Evolutionary conservation across 2,329 filamentous ascomycete genomes (phyloP).

Genomic region (Phyllachora maydis): DNA sequence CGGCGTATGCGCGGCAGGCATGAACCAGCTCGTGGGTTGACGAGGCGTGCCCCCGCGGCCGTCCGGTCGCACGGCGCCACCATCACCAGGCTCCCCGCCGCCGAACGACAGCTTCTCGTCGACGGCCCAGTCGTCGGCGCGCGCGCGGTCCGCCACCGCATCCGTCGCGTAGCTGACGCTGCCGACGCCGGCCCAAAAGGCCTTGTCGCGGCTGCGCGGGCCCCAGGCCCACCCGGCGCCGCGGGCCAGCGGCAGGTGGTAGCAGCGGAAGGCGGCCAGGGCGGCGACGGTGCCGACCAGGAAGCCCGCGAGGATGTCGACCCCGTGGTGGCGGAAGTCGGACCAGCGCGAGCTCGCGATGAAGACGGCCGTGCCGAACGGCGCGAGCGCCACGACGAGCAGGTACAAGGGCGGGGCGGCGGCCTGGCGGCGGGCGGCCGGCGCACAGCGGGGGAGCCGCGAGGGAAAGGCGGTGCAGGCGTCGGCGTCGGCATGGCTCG

Average conservation of each 20-base stretch:
- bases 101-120: conserved; percentile 12
- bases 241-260: conserved; percentile 60
- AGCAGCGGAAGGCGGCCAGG: conserved; percentile 63
- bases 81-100: too few species aligned
- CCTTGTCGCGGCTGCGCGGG: conserved; percentile 47
- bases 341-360: conserved; percentile 74
- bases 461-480: conserved; percentile 54
- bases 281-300: conserved; percentile 52
- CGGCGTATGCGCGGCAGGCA: too few species aligned
- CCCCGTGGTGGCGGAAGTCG: conserved; percentile 78
- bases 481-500: conserved; percentile 19
- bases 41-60: too few species aligned
- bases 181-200: conserved; percentile 61
- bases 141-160: conserved; percentile 16
- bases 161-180: conserved; percentile 32
- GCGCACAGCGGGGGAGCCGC: conserved; percentile 23
- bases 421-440: conserved; percentile 43
- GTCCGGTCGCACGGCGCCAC: too few species aligned
- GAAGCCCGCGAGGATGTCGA: conserved; percentile 77
- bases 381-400: conserved; percentile 46
- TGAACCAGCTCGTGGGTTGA: too few species aligned
- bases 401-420: conserved; percentile 72
- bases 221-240: conserved; percentile 86
- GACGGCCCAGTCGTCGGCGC: conserved; percentile 6
- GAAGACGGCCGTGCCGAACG: conserved; percentile 57